A percentile compares a stretch with the other conserved stretches of the same genome.
These are phyloP conservation scores for Metschnikowia aberdeeniae DNA, from an alignment of 805 yeast genomes.

Conservation along the genomic window DNA sequence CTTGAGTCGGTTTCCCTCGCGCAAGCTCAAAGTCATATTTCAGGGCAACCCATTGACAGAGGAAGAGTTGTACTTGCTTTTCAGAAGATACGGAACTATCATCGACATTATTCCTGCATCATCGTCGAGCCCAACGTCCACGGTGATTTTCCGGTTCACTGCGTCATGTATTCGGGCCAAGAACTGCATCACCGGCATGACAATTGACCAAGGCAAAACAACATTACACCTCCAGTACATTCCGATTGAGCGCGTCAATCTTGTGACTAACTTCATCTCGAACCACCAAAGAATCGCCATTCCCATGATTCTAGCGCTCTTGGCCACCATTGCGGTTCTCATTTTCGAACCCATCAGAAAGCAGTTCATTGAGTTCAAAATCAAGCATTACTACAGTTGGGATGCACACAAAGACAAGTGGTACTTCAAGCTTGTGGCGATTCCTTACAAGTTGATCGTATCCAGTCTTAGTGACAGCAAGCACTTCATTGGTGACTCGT, in stretches of 20 bases:
- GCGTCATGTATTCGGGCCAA: conserved; percentile 81
- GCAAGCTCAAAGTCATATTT: conserved; percentile 58
- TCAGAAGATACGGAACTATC: conserved; percentile 85
- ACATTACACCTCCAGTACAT: conserved; percentile 69
- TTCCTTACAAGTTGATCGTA: conserved; percentile 25
- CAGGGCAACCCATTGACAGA: conserved; percentile 76
- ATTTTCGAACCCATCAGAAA: conserved; percentile 92
- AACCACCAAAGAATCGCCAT: conserved; percentile 80
- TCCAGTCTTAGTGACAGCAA: conserved; percentile 30
- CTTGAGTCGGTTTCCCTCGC: conserved; percentile 69
- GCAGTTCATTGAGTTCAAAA: conserved; percentile 68
- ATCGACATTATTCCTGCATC: conserved; percentile 63
- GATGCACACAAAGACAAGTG: conserved; percentile 40
- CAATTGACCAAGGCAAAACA: conserved; percentile 51
- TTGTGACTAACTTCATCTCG: conserved; percentile 53
- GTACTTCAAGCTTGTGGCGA: conserved; percentile 23
- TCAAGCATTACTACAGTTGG: conserved; percentile 56
- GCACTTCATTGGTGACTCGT: conserved; percentile 33
- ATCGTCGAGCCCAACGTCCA: conserved; percentile 44
- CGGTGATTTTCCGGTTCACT: conserved; percentile 50
- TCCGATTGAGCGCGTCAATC: conserved; percentile 49
- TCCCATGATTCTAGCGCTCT: conserved; percentile 71
- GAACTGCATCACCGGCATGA: conserved; percentile 83
- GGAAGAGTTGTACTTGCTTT: conserved; percentile 73
- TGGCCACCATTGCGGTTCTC: conserved; percentile 78